A percentile compares a stretch with the other conserved stretches of the same genome.
Evolutionary conservation across 345 rosid species (phyloP).

Genomic region (Lagerstroemia speciosa): DNA sequence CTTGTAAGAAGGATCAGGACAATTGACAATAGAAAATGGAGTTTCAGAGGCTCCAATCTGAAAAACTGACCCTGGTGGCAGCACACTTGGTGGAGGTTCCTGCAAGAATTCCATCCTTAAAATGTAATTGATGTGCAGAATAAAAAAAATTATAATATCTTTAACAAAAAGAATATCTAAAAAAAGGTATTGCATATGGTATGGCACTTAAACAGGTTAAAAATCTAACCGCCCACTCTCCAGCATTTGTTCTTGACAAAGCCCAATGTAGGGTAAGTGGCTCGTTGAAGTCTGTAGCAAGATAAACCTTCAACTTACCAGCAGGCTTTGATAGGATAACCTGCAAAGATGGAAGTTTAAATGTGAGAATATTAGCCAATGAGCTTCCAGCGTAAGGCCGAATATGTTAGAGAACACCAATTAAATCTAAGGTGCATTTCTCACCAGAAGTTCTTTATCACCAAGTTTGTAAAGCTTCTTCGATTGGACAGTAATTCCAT

Average conservation of each 20-base stretch:
- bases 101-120: constrained; percentile 36
- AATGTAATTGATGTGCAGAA: constrained; percentile 10
- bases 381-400: neutral
- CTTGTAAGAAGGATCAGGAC: constrained; percentile 49
- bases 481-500: constrained; percentile 39
- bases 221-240: constrained; percentile 92
- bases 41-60: constrained; percentile 54
- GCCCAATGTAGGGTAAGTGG: constrained; percentile 91
- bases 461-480: constrained; percentile 66
- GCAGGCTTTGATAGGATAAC: constrained; percentile 61
- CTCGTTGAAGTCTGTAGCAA: constrained; percentile 65
- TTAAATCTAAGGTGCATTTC: constrained; percentile 16
- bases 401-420: neutral
- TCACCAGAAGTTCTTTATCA: constrained; percentile 66
- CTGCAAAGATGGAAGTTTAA: constrained; percentile 26
- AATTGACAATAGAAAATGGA: constrained; percentile 30
- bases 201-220: neutral
- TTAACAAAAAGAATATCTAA: constrained; percentile 6
- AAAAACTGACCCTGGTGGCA: constrained; percentile 71
- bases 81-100: constrained; percentile 61
- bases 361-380: constrained; percentile 5
- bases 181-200: neutral
- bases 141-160: constrained; percentile 12
- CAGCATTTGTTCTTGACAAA: constrained; percentile 57
- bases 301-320: constrained; percentile 52